Conservation (phyloP, 768 basidiomycete species). For the Tubosaeta sp. region DNA sequence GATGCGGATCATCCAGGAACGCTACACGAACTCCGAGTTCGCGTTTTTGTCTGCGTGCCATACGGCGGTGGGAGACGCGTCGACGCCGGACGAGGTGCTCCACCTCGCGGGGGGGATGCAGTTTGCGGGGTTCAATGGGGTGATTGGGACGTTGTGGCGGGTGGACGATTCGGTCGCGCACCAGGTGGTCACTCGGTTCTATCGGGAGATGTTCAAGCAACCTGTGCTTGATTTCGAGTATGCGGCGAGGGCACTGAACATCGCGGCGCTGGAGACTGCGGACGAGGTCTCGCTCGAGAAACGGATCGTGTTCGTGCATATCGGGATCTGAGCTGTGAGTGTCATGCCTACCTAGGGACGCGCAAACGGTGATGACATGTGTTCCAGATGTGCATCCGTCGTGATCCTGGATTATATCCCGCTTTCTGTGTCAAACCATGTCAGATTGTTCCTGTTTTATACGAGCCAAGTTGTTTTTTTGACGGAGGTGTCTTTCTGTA, state of each 20-base stretch:
- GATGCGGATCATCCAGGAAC: neutral
- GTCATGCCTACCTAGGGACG: neutral
- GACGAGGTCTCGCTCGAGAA: neutral
- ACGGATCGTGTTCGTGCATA: neutral
- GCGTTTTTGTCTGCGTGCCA: neutral
- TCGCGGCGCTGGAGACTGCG: neutral
- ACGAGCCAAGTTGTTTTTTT: neutral
- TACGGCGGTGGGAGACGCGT: neutral
- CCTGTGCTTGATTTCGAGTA: neutral
- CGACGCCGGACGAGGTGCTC: neutral
- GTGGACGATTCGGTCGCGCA: neutral
- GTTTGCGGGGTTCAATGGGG: neutral
- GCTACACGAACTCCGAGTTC: neutral
- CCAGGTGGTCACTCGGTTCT: neutral
- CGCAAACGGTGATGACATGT: neutral
- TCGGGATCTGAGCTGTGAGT: neutral
- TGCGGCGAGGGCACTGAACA: neutral
- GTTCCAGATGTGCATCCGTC: neutral
- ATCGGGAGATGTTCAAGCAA: neutral
- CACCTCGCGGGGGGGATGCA: neutral
- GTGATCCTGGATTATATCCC: neutral
- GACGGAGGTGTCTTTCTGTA: neutral
- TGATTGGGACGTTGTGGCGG: neutral
- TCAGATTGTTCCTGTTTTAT: neutral
- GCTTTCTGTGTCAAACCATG: neutral